Evolutionary conservation across 148 eudicot species (phyloP).

Genomic region (Fallopia convolvulus): DNA sequence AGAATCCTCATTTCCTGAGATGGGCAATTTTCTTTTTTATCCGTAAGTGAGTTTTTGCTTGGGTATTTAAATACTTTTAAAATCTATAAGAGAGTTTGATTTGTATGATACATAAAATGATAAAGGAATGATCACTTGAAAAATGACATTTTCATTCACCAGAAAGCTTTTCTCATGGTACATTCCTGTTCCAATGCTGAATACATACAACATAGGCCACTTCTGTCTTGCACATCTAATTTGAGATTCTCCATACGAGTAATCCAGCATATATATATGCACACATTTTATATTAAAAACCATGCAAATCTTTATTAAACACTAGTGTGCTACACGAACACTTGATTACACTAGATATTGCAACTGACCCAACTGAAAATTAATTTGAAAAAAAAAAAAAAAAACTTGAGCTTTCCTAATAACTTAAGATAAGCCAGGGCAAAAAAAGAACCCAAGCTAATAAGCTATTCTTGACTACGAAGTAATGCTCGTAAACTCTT

Average conservation of each 20-base stretch:
- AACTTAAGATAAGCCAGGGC: conserved; percentile 8
- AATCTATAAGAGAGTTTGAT: too few relatives aligned
- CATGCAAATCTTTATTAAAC: neutral
- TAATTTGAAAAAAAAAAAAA: neutral
- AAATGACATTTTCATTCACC: too few relatives aligned
- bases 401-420: neutral
- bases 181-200: neutral
- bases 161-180: too few relatives aligned
- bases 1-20: too few relatives aligned
- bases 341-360: neutral
- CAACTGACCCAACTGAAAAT: neutral
- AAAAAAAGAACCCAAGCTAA: neutral
- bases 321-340: neutral
- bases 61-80: too few relatives aligned
- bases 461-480: neutral
- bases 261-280: neutral
- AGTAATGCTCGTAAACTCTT: neutral
- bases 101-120: too few relatives aligned
- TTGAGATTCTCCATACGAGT: neutral
- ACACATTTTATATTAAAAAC: neutral
- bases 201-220: neutral
- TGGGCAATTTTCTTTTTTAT: too few relatives aligned
- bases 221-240: neutral
- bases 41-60: too few relatives aligned
- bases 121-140: too few relatives aligned